Evolutionary conservation across 495 filamentous ascomycete species (phyloP).

Genomic region (Penicillium waksmanii): DNA sequence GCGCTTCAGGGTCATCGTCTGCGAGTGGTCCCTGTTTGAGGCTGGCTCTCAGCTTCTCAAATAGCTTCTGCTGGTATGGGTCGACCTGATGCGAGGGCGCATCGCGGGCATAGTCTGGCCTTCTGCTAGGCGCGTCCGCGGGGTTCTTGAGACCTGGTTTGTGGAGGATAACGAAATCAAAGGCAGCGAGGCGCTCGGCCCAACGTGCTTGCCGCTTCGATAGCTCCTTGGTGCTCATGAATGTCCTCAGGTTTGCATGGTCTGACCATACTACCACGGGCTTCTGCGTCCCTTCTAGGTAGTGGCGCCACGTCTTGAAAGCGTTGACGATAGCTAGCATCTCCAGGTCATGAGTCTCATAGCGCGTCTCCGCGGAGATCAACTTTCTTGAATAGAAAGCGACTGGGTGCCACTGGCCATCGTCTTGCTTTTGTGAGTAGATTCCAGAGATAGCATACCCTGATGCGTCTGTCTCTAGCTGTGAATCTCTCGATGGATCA

Average conservation of each 20-base stretch:
- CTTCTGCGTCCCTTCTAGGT: neutral
- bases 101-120: too few species aligned
- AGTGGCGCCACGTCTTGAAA: neutral
- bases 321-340: neutral
- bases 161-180: neutral
- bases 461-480: neutral
- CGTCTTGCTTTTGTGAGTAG: neutral
- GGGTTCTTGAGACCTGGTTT: neutral
- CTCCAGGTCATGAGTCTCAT: neutral
- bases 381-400: conserved; percentile 6
- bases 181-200: neutral
- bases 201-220: too few species aligned
- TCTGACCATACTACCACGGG: neutral
- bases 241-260: neutral
- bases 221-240: neutral
- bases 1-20: too few species aligned
- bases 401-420: neutral
- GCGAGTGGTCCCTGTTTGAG: too few species aligned
- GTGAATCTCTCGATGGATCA: neutral
- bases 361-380: neutral
- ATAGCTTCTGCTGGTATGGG: too few species aligned
- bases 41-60: too few species aligned
- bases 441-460: conserved; percentile 2
- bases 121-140: too few species aligned
- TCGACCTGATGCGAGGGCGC: too few species aligned